Evolutionary conservation across 257 asterid species (phyloP).

Genomic region (Scutellaria barbata): DNA sequence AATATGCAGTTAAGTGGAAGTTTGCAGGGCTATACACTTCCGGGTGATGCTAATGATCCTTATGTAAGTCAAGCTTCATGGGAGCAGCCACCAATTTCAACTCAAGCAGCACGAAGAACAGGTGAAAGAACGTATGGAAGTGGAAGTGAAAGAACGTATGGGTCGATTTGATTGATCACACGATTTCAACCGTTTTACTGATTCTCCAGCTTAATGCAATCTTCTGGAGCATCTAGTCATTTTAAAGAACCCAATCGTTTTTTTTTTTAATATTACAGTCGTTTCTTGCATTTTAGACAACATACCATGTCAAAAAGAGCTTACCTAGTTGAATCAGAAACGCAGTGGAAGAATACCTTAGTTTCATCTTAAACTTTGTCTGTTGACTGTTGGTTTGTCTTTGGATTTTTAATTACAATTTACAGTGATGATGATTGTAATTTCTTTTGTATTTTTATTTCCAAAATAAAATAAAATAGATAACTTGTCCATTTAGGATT

Average conservation of each 20-base stretch:
- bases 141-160: slow-evolving; percentile 41
- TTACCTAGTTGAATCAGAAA: background rate
- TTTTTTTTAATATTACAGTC: background rate
- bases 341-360: background rate
- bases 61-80: slow-evolving; percentile 62
- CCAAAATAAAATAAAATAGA: too few relatives aligned
- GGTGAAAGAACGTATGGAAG: slow-evolving; percentile 63
- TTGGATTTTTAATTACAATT: too few relatives aligned
- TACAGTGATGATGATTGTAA: background rate
- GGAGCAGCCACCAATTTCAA: slow-evolving; percentile 55
- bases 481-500: background rate
- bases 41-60: slow-evolving; percentile 54
- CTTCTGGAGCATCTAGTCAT: background rate
- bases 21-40: slow-evolving; percentile 49
- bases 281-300: slow-evolving; percentile 14
- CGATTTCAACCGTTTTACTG: slow-evolving; percentile 1
- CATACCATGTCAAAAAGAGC: slow-evolving; percentile 7
- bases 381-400: too few relatives aligned
- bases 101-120: slow-evolving; percentile 52
- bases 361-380: too few relatives aligned
- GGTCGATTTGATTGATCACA: slow-evolving; percentile 59
- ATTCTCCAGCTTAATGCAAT: slow-evolving; percentile 6
- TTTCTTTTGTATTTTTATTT: too few relatives aligned
- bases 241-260: too few relatives aligned
- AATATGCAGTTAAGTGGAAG: slow-evolving; percentile 74